A percentile compares a stretch with the other conserved stretches of the same genome.
Evolutionary conservation across 768 basidiomycete species (phyloP).

Genomic region (Termitomyces sp.): DNA sequence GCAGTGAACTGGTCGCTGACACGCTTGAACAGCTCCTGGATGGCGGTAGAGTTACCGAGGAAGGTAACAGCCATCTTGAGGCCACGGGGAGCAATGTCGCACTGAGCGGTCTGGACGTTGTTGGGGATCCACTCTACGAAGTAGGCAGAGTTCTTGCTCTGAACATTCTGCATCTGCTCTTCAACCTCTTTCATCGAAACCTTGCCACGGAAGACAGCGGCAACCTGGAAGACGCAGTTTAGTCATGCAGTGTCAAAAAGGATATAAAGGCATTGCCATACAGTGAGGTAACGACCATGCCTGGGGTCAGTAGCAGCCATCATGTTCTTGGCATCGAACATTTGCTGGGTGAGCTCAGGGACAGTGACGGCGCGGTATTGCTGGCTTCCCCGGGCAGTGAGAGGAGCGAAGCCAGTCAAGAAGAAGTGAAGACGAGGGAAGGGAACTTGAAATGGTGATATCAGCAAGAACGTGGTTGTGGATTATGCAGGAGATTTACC

Average conservation of each 20-base stretch:
- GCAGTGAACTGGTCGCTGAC: conserved; percentile 97
- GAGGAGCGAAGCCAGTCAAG: conserved; percentile 94
- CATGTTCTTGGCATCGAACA: conserved; percentile 99
- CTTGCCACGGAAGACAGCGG: conserved; percentile 98
- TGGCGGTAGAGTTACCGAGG: conserved; percentile 95
- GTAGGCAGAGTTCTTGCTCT: conserved; percentile 97
- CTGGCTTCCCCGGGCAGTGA: conserved; percentile 91
- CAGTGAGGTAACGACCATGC: conserved; percentile 97
- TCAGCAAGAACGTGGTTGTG: background rate
- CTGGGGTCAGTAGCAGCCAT: conserved; percentile 98
- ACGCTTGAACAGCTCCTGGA: conserved; percentile 98
- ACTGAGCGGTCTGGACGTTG: conserved; percentile 97
- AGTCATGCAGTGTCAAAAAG: background rate
- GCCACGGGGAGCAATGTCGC: conserved; percentile 95
- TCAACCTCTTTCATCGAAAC: conserved; percentile 99
- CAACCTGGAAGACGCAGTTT: conserved; percentile 47
- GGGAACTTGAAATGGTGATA: conserved; percentile 57
- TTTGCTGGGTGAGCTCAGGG: conserved; percentile 96
- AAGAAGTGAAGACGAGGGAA: conserved; percentile 99
- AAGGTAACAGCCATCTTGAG: conserved; percentile 98
- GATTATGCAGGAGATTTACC: conserved; percentile 44
- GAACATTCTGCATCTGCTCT: conserved; percentile 97
- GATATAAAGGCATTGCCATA: conserved; percentile 29
- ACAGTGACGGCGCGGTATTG: conserved; percentile 97
- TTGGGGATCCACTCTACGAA: conserved; percentile 99